phyloP scores from a whole-genome alignment of 116 monocot species.

The Zostera marina region DNA sequence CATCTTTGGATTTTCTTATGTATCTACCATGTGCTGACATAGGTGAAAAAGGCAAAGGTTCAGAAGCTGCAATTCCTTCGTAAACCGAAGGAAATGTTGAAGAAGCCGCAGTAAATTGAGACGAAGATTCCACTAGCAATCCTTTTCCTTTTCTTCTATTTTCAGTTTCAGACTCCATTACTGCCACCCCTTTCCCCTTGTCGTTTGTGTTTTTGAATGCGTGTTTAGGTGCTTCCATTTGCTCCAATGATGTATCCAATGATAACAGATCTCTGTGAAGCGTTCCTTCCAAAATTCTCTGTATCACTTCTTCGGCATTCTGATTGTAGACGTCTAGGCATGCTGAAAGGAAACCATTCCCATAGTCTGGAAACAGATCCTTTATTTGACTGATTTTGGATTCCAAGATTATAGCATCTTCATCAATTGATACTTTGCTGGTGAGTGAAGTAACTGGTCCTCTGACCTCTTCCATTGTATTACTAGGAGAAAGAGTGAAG shows the following conservation, averaged over 20 bases:
- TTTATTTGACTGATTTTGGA: slow-evolving; percentile 95
- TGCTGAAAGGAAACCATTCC: slow-evolving; percentile 74
- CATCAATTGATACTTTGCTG: slow-evolving; percentile 22
- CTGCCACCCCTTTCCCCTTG: slow-evolving; percentile 52
- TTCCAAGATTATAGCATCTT: slow-evolving; percentile 57
- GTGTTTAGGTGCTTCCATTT: slow-evolving; percentile 23
- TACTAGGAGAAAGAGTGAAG: slow-evolving; percentile 10
- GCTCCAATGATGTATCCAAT: slow-evolving; percentile 54
- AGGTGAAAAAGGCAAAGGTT: slow-evolving; percentile 17
- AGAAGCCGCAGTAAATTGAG: not conserved
- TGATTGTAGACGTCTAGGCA: slow-evolving; percentile 83
- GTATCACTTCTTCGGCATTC: slow-evolving; percentile 81
- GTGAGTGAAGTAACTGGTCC: slow-evolving; percentile 15
- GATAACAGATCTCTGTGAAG: slow-evolving; percentile 71
- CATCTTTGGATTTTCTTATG: slow-evolving; percentile 43
- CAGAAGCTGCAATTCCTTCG: slow-evolving; percentile 9
- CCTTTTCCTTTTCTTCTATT: slow-evolving; percentile 23
- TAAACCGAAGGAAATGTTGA: not conserved
- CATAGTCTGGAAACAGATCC: slow-evolving; percentile 94
- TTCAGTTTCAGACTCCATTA: slow-evolving; percentile 25
- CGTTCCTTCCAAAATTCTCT: slow-evolving; percentile 86
- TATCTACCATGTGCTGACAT: slow-evolving; percentile 42
- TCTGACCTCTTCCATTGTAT: slow-evolving; percentile 6
- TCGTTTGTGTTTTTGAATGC: slow-evolving; percentile 17
- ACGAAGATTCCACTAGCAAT: slow-evolving; percentile 3